Conservation (phyloP, 2,329 filamentous ascomycete genomes). For the Beauveria sp. region DNA sequence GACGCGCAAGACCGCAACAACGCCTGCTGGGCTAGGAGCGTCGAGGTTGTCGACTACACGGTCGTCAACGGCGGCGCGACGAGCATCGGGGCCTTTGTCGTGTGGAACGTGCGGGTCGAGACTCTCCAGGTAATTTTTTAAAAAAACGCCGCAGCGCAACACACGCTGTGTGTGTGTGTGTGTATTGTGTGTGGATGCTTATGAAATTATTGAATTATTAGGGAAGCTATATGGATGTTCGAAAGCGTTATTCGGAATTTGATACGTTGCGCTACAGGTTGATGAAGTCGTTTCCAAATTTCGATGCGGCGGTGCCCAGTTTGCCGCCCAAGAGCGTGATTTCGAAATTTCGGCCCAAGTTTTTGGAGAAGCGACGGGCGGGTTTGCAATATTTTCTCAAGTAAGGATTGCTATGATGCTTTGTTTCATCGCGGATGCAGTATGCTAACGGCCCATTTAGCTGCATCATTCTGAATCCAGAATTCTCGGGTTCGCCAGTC, state of each 20-base stretch:
- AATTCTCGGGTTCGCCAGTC: conserved; percentile 19
- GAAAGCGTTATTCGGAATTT: conserved; percentile 86
- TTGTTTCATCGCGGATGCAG: not conserved
- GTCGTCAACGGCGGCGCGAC: conserved; percentile 49
- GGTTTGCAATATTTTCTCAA: conserved; percentile 91
- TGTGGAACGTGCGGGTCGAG: conserved; percentile 86
- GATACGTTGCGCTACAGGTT: conserved; percentile 71
- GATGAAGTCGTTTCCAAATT: conserved; percentile 73
- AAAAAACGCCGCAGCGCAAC: too few relatives aligned
- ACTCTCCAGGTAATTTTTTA: conserved; percentile 63
- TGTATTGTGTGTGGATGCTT: too few relatives aligned
- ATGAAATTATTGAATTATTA: conserved; percentile 18
- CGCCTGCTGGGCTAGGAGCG: conserved; percentile 59
- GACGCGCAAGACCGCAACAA: conserved; percentile 40
- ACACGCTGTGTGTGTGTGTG: too few relatives aligned
- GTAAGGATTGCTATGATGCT: conserved; percentile 40
- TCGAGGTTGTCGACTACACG: conserved; percentile 50
- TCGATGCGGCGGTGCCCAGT: conserved; percentile 76
- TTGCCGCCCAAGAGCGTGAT: conserved; percentile 88
- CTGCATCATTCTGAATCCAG: conserved; percentile 16
- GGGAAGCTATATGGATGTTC: conserved; percentile 54
- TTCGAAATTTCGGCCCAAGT: conserved; percentile 74
- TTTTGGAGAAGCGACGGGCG: conserved; percentile 74
- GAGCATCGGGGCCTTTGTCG: conserved; percentile 79
- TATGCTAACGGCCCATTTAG: conserved; percentile 14